phyloP scores from a whole-genome alignment of 1,284 basidiomycete species.

The Amylostereum areolatum region DNA sequence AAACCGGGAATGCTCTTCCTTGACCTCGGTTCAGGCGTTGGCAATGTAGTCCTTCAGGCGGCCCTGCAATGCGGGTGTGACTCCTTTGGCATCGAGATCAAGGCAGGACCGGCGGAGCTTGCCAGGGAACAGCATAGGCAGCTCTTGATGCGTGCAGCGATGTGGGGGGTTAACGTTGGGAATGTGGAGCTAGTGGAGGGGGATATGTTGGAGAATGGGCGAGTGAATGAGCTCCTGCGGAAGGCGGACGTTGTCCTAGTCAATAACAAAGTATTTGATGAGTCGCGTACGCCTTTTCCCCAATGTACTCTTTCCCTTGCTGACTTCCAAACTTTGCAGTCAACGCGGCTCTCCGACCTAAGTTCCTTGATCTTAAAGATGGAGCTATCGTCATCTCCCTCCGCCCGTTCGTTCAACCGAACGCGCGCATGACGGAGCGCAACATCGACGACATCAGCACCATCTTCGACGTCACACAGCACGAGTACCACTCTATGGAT shows the following conservation, averaged over 20 bases:
- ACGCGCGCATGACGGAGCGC: conserved; percentile 65
- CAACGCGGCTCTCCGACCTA: conserved; percentile 66
- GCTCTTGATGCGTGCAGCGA: conserved; percentile 55
- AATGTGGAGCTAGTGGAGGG: conserved; percentile 68
- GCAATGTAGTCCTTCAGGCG: conserved; percentile 72
- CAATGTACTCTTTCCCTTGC: background rate
- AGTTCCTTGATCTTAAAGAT: conserved; percentile 75
- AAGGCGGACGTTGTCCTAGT: conserved; percentile 72
- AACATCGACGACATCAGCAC: conserved; percentile 72
- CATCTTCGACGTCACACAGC: conserved; percentile 68
- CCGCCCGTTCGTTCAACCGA: conserved; percentile 60
- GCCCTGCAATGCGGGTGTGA: conserved; percentile 69
- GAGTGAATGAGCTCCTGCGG: conserved; percentile 54
- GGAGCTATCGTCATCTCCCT: conserved; percentile 75
- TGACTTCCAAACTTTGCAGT: conserved; percentile 34
- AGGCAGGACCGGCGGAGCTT: conserved; percentile 57
- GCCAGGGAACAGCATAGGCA: conserved; percentile 58
- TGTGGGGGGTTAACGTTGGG: conserved; percentile 71
- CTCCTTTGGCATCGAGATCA: conserved; percentile 65
- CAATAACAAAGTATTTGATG: conserved; percentile 75
- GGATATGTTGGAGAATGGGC: conserved; percentile 60
- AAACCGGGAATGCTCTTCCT: conserved; percentile 58
- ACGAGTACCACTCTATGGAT: conserved; percentile 58
- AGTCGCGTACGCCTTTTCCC: conserved; percentile 43
- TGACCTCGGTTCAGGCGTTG: conserved; percentile 76